Percentiles rank a stretch among this genome's conserved stretches.
These are phyloP conservation scores for Beauveria sp. DNA, from an alignment of 2,329 filamentous ascomycete genomes.

Conservation along the genomic window DNA sequence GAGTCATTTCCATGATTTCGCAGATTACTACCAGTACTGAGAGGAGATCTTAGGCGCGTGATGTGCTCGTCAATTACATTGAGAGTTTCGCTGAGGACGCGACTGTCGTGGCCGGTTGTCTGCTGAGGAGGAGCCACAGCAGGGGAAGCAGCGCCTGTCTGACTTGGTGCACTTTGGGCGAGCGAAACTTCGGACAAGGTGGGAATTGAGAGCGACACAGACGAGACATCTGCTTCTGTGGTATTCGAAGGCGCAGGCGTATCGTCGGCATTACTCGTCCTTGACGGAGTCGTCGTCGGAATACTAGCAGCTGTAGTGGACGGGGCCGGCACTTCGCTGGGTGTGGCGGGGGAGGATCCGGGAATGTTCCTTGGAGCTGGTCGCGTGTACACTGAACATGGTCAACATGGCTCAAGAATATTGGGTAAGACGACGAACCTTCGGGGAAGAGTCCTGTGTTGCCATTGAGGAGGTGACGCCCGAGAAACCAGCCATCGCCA, in stretches of 20 bases:
- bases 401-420: conserved; percentile 14
- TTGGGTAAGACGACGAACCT: conserved; percentile 43
- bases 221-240: conserved; percentile 11
- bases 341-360: conserved; percentile 15
- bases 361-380: conserved; percentile 40
- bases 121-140: conserved; percentile 35
- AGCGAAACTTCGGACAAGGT: conserved; percentile 18
- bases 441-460: conserved; percentile 76
- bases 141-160: conserved; percentile 20
- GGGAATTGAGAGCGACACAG: conserved; percentile 22
- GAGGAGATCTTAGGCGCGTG: conserved; percentile 63
- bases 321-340: neutral
- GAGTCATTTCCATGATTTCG: conserved; percentile 60
- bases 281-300: conserved; percentile 14
- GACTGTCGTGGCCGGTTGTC: conserved; percentile 36
- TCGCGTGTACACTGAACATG: conserved; percentile 50
- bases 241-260: conserved; percentile 18
- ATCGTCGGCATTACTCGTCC: neutral
- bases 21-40: conserved; percentile 38
- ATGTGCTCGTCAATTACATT: conserved; percentile 98
- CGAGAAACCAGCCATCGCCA: conserved; percentile 79
- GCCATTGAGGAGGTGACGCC: conserved; percentile 63
- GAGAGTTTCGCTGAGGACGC: conserved; percentile 87
- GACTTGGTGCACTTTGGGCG: conserved; percentile 17
- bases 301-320: neutral